Conservation (phyloP, 108 stramenopile genomes). For the Cyclotella cryptica region DNA sequence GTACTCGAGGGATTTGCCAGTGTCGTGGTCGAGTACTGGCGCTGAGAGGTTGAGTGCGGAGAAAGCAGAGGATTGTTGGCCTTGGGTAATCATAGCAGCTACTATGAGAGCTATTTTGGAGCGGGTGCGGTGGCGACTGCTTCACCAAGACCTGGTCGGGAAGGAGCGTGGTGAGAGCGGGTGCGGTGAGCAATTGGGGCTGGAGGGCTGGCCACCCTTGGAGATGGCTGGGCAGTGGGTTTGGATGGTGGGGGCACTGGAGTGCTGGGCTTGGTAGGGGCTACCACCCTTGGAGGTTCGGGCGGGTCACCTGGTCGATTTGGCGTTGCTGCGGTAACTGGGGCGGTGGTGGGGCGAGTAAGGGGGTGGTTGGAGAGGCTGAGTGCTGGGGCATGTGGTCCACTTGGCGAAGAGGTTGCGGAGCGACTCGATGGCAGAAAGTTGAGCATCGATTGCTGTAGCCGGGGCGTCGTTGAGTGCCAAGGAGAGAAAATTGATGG, state of each 20-base stretch:
- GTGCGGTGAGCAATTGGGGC: slow-evolving; percentile 7
- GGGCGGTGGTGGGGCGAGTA: neutral
- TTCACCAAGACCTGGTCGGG: neutral
- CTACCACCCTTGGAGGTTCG: slow-evolving; percentile 26
- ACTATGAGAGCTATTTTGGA: neutral
- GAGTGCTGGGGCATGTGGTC: neutral
- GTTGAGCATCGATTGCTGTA: slow-evolving; percentile 4
- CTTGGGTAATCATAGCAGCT: neutral
- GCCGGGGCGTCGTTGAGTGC: slow-evolving; percentile 4
- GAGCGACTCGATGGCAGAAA: slow-evolving; percentile 5
- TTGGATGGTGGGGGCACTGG: neutral
- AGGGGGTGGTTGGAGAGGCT: neutral
- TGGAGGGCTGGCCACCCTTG: slow-evolving; percentile 3
- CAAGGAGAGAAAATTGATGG: neutral
- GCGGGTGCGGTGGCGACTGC: neutral
- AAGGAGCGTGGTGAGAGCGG: neutral
- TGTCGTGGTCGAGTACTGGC: slow-evolving; percentile 27
- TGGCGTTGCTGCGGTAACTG: neutral
- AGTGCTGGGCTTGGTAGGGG: neutral
- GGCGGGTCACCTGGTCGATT: neutral
- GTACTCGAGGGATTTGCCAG: slow-evolving; percentile 29
- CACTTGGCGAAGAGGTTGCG: slow-evolving; percentile 12
- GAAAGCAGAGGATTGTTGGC: neutral
- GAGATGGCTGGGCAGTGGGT: neutral
- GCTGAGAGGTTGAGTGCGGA: neutral